phyloP scores from a whole-genome alignment of 2,329 filamentous ascomycete genomes.

The Akanthomyces lecanii region DNA sequence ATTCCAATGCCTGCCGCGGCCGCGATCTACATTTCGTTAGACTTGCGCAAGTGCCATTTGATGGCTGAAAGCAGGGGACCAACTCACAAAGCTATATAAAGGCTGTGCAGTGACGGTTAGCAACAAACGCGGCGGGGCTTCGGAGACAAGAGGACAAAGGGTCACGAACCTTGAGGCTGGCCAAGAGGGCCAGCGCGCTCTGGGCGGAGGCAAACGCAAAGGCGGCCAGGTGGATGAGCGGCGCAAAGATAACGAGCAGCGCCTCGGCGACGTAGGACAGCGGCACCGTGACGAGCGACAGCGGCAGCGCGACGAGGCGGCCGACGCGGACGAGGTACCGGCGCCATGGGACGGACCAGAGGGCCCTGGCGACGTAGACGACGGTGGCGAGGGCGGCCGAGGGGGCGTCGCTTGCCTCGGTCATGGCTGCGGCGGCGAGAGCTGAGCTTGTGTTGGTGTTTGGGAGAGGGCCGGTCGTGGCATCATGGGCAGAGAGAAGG shows the following conservation, averaged over 20 bases:
- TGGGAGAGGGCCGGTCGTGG: background rate
- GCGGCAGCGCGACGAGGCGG: conserved; percentile 27
- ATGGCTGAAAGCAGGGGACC: background rate
- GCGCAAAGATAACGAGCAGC: conserved; percentile 33
- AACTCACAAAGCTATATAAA: conserved; percentile 18
- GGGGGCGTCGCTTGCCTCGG: conserved; percentile 23
- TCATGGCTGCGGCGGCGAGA: conserved; percentile 3
- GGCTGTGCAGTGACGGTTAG: conserved; percentile 7
- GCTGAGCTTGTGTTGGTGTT: background rate
- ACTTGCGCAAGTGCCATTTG: background rate
- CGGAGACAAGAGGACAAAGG: conserved; percentile 10
- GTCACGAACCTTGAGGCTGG: conserved; percentile 34
- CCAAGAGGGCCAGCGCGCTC: conserved; percentile 27
- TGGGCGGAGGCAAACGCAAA: conserved; percentile 25
- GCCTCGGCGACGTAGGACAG: conserved; percentile 26
- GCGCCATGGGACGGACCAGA: conserved; percentile 27
- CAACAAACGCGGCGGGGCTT: background rate
- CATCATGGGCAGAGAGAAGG: no score
- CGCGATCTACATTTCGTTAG: conserved; percentile 43
- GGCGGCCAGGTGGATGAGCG: conserved; percentile 32
- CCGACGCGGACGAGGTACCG: conserved; percentile 23
- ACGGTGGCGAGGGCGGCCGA: conserved; percentile 25
- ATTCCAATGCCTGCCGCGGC: conserved; percentile 66
- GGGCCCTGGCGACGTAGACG: conserved; percentile 18
- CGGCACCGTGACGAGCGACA: conserved; percentile 30